These are phyloP conservation scores for Nothophytophthora sp. DNA, from an alignment of 352 stramenopile genomes.

Conservation along the genomic window DNA sequence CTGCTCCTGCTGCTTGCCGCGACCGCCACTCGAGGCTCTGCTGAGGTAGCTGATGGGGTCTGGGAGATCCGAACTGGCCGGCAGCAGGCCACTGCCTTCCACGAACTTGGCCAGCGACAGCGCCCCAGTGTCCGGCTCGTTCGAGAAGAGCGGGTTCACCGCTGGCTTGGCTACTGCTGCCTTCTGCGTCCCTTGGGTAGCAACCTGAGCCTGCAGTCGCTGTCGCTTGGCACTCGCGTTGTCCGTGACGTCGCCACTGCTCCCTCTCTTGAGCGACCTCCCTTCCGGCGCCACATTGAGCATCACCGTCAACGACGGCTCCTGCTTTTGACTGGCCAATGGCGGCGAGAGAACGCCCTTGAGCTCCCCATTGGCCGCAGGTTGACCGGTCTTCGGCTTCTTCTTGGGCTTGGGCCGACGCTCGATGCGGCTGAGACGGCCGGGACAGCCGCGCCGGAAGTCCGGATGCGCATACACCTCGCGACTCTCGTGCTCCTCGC, in stretches of 20 bases:
- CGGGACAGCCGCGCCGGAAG: slow-evolving; percentile 56
- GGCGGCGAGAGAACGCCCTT: slow-evolving; percentile 6
- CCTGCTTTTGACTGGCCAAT: background rate
- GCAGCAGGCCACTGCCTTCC: slow-evolving; percentile 38
- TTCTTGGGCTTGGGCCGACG: slow-evolving; percentile 45
- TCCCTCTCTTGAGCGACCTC: background rate
- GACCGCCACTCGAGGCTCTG: slow-evolving; percentile 12
- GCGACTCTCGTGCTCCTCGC: slow-evolving; percentile 50
- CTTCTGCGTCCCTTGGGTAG: slow-evolving; percentile 5
- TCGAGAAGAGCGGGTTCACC: slow-evolving; percentile 63
- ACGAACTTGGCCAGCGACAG: slow-evolving; percentile 44
- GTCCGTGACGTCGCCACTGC: background rate
- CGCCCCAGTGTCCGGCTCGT: slow-evolving; percentile 36
- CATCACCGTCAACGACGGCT: slow-evolving; percentile 46
- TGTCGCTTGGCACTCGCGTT: background rate
- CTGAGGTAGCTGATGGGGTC: slow-evolving; percentile 70
- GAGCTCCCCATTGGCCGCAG: background rate
- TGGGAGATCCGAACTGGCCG: slow-evolving; percentile 55
- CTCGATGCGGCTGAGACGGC: slow-evolving; percentile 57
- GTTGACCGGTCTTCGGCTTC: slow-evolving; percentile 13
- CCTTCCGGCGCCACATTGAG: slow-evolving; percentile 26
- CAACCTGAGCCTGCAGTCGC: background rate
- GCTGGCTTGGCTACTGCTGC: slow-evolving; percentile 2
- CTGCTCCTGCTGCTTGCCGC: background rate
- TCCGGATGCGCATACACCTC: slow-evolving; percentile 59